A percentile compares a stretch with the other conserved stretches of the same genome.
phyloP scores from a whole-genome alignment of 2,329 filamentous ascomycete genomes.

The Neofusicoccum sp. region DNA sequence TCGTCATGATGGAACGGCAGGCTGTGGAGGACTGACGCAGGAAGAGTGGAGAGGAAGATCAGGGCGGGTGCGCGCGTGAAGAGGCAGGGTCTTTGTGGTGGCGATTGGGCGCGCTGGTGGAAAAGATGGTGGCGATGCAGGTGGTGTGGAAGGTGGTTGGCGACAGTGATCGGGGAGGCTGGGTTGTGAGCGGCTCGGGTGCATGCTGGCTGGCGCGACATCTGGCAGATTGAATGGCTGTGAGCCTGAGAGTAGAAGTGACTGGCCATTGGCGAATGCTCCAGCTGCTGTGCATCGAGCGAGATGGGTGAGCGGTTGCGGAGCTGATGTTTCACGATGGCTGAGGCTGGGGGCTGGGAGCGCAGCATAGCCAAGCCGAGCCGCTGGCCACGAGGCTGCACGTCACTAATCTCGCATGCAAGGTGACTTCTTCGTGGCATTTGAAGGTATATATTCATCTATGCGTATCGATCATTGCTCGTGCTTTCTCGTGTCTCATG shows the following conservation, averaged over 20 bases:
- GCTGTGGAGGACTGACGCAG: background rate
- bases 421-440: background rate
- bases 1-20: background rate
- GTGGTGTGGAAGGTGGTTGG: constrained; percentile 5
- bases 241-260: background rate
- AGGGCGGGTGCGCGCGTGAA: constrained; percentile 1
- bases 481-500: background rate
- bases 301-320: background rate
- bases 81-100: constrained; percentile 1
- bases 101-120: background rate
- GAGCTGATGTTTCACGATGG: background rate
- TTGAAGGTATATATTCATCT: background rate
- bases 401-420: background rate
- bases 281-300: background rate
- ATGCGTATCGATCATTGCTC: background rate
- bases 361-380: background rate
- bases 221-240: background rate
- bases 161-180: constrained; percentile 6
- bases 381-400: background rate
- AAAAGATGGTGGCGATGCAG: constrained; percentile 9
- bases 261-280: background rate
- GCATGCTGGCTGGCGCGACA: background rate
- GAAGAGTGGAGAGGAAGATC: background rate
- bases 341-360: background rate
- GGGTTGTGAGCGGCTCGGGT: constrained; percentile 2